These are phyloP conservation scores for Xenosphaeropsis pyriputrescens DNA, from an alignment of 2,329 filamentous ascomycete species.

Conservation along the genomic window DNA sequence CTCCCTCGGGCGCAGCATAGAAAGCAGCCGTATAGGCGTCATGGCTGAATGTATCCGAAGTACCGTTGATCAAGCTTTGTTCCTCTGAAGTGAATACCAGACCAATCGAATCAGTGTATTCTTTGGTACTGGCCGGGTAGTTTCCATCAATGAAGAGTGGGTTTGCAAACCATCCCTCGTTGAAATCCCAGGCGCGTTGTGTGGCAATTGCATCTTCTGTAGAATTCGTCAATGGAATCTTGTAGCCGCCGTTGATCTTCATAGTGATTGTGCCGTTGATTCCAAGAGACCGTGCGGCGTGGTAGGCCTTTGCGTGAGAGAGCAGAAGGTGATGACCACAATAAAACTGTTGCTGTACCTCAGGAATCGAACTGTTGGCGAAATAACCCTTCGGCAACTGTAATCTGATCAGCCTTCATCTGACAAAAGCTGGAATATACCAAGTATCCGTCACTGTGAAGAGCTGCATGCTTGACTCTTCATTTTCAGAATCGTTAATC, in stretches of 20 bases:
- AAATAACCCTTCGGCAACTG: conserved; percentile 19
- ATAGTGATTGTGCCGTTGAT: conserved; percentile 32
- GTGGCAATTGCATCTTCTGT: conserved; percentile 11
- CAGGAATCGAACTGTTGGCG: conserved; percentile 19
- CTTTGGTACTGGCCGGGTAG: conserved; percentile 31
- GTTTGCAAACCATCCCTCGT: conserved; percentile 33
- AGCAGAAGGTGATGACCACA: conserved; percentile 28
- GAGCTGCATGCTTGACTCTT: no score
- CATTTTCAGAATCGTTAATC: no score
- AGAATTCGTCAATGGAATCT: conserved; percentile 26
- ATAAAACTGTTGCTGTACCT: conserved; percentile 22
- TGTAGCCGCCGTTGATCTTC: conserved; percentile 26
- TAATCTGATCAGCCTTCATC: no score
- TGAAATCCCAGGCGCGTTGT: conserved; percentile 18
- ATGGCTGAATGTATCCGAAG: conserved; percentile 38
- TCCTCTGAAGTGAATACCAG: conserved; percentile 29
- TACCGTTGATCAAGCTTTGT: conserved; percentile 31
- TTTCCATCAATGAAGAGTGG: conserved; percentile 34
- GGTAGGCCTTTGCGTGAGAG: conserved; percentile 30
- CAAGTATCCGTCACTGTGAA: no score
- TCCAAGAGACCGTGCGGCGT: conserved; percentile 35
- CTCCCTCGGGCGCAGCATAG: conserved; percentile 27
- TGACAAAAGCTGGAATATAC: no score
- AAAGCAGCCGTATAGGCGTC: conserved; percentile 43
- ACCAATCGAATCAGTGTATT: conserved; percentile 27